These are phyloP conservation scores for Tylopilus felleus DNA, from an alignment of 768 basidiomycete genomes.

Conservation along the genomic window DNA sequence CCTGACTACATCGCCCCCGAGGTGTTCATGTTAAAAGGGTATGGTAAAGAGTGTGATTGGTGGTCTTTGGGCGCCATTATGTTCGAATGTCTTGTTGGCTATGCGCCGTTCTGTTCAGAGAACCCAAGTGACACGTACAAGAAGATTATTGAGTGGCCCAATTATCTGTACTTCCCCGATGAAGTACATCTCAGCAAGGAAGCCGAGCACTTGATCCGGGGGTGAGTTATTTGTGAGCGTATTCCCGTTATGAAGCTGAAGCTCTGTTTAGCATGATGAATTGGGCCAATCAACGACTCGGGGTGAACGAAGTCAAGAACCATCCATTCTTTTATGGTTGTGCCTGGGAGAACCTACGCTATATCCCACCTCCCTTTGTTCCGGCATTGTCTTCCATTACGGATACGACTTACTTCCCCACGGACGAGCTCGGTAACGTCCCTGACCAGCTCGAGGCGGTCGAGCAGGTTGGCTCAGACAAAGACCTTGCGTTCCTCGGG, in stretches of 20 bases:
- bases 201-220: constrained; percentile 84
- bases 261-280: constrained; percentile 67
- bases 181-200: constrained; percentile 92
- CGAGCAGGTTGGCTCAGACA: constrained; percentile 61
- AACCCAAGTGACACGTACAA: constrained; percentile 97
- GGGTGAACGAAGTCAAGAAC: constrained; percentile 81
- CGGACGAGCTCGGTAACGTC: constrained; percentile 80
- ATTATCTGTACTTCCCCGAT: constrained; percentile 89
- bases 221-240: constrained; percentile 43
- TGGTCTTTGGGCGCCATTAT: constrained; percentile 99
- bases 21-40: constrained; percentile 95
- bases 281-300: constrained; percentile 72
- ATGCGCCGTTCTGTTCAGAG: constrained; percentile 96
- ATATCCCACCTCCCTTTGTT: constrained; percentile 95
- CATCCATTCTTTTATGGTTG: constrained; percentile 96
- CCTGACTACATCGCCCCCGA: constrained; percentile 86
- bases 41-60: constrained; percentile 99
- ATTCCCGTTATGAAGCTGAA: constrained; percentile 6
- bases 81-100: constrained; percentile 98
- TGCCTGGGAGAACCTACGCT: constrained; percentile 87
- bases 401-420: constrained; percentile 96
- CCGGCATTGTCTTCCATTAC: constrained; percentile 89
- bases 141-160: constrained; percentile 96
- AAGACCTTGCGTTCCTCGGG: constrained; percentile 68
- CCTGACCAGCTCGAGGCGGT: constrained; percentile 57